Evolutionary conservation across 176 grass and related monocot genomes (phyloP), one percentile per base, ranked within the genome.

Genomic region (Oryza longistaminata): DNA sequence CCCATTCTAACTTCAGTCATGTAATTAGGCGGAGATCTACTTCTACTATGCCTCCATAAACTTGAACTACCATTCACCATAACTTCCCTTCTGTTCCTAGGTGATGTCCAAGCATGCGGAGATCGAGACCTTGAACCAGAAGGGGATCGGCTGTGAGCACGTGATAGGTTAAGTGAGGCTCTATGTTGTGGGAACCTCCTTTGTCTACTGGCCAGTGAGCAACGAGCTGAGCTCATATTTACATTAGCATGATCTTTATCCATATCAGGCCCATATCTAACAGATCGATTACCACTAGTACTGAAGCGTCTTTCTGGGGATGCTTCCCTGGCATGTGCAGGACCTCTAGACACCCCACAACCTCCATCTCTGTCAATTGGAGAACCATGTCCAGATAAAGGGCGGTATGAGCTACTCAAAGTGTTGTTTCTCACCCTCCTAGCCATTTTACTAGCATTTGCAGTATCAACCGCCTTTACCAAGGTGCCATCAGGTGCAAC

Each of bases 401-500:
- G 71, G 43, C 21, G 78, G 37, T 86, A 37, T 72, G 86, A 67
- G 35, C 61, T 85, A 86, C 73, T 84, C 78, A 78, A 67, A 73
- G 80, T 84, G 80, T 95, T 84, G 80, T 95, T 91, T 68, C 68
- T 73, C 70, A 89, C 42, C 74, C 77, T 87, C 82, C 78, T 72
- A 46, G 74, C 53, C 60, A 87, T 39, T 19, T 65, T 84, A 58
- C 83, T 73, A 88, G 71, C 61, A 87, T 66, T 78, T 71, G 83
- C 76, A 66, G 73, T 67, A 85, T 87, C 93, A 69, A 55, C 69
- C 64, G 73, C 88, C 90, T 86, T 99, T 77, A 94, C 96, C 81
- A 99, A 81, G 65, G 96, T 99, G 78, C 96, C 96, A 95, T 99
- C 96, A 81, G 10, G 84, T 73, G 96, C 91, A 79, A 99, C 96